Base-by-base conservation (phyloP, 2,329 filamentous ascomycete genomes). In the Basipetospora chlamydospora region DNA sequence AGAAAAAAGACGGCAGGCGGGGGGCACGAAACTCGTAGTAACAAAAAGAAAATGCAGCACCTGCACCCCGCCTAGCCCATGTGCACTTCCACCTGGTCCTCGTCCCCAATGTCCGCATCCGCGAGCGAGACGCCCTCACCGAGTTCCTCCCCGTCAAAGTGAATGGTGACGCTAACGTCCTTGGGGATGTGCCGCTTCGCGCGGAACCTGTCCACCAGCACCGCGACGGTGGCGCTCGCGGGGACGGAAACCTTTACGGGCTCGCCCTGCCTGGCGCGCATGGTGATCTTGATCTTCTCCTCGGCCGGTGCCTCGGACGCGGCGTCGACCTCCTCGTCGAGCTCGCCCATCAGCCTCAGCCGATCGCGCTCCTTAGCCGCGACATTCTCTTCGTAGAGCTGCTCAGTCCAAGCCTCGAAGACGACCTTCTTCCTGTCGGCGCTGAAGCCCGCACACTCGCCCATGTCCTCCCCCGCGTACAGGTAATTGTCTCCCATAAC, bases 61-160 rank as follows among this genome's bases (percentile, higher is more conserved):
- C n/a, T n/a, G n/a, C 28, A 21, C 29, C 26, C 22, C 17, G 13
- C 13, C 33, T 20, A 32, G 9, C 65, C 72, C 37, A 86, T 55
- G 44, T 79, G 66, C 16, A 90, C 80, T 54, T 93, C 84, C 23
- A 93, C 60, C 20, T 69, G 66, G 51, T 88, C 82, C 60, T 77
- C 66, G 47, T 92, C 80, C 31, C 73, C 73, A 28, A 93, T 71
- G 13, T 85, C 84, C 3, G 76, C 68, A 25, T 81, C 74, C 30
- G 63, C 63, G 31, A 90, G 64, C 2, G 66, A 70, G 21, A 61
- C 58, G 2, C 73, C 62, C 13, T 70, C 66, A 11, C 77, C 70
- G 20, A 92, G 58, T 32, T 61, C 59, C 35, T 87, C 83, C 11
- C 85, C 85, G 46, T 93, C 85, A 54, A 85, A 87, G 45, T 67